Evolutionary conservation across 2,329 filamentous ascomycete species (phyloP).

Genomic region (Didymella pomorum): DNA sequence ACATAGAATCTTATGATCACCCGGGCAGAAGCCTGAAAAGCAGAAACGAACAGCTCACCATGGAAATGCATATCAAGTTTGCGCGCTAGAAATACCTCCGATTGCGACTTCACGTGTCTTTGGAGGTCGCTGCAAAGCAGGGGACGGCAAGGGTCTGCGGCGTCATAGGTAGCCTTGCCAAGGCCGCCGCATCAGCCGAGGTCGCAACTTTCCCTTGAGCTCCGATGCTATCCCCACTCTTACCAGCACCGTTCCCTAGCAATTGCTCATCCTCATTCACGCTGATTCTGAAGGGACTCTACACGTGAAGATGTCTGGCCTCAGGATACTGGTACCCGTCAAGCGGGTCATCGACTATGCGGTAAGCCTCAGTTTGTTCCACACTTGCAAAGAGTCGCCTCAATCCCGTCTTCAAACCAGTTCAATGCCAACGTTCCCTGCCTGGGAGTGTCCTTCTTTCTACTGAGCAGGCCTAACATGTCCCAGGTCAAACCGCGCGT

Average conservation of each 20-base stretch:
- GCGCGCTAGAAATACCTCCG: neutral
- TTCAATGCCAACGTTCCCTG: neutral
- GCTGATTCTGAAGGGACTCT: neutral
- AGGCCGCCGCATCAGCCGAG: neutral
- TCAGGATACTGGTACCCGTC: constrained; percentile 64
- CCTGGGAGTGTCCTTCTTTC: neutral
- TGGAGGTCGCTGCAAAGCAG: neutral
- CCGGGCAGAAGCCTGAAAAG: no score
- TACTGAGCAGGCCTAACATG: neutral
- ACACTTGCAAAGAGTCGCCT: neutral
- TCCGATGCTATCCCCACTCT: constrained; percentile 34
- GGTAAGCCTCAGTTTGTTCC: constrained; percentile 47
- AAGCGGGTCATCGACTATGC: constrained; percentile 68
- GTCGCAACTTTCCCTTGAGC: constrained; percentile 13
- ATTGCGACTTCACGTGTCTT: neutral
- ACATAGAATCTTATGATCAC: no score
- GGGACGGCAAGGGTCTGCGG: neutral
- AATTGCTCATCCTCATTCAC: constrained; percentile 21
- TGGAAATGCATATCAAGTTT: no score
- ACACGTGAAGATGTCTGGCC: constrained; percentile 52
- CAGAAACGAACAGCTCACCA: neutral
- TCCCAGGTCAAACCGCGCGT: constrained; percentile 72
- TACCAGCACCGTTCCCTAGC: constrained; percentile 13
- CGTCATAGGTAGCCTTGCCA: neutral
- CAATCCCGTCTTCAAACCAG: neutral